Evolutionary conservation across 768 basidiomycete genomes (phyloP), one percentile per base, ranked within the genome.

Genomic region (Suillus variegatus): DNA sequence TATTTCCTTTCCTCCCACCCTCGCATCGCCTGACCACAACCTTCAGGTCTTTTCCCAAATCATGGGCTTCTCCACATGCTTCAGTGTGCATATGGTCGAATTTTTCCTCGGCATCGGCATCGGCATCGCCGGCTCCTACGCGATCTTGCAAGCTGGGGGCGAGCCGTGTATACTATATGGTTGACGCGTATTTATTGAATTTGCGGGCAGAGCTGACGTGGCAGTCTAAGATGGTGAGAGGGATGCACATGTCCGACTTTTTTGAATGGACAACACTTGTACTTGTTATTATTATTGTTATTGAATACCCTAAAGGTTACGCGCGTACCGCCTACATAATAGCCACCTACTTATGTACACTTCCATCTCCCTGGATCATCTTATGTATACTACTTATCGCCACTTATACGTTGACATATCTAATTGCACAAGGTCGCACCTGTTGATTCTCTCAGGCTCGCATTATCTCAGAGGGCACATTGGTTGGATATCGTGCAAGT

Each of bases 61-160:
- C 72, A 97, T 96, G 94, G 95, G 92, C 28, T 95, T 97, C 77
- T 93, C 94, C 8, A 95, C 95, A 0, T 97, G 95, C 75, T 96
- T 95, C 69, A 94, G 94, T 57, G 90, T 93, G 1, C 92, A 93
- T 0, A 94, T 94, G 92, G 86, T 95, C 69, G 94, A 95, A 76
- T 93, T 94, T 66, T 83, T 94, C 8, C 85, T 94, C 47, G 97
- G 95, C 4, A 84, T 99, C 64, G 97, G 95, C 4, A 84, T 99
- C 64, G 97, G 97, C 20, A 84, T 97, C 60, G 95, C 95, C 0
- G 96, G 97, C 9, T 87, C 92, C 3, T 93, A 93, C 73, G 85
- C 95, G 71, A 93, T 91, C 67, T 78, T 85, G 51, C 81, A 91
- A 61, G 86, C 86, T 3, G 67, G 68, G 2, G 75, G 76, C 0